These are phyloP conservation scores for Fusarium sp. DNA, from an alignment of 2,329 filamentous ascomycete genomes.

Conservation along the genomic window DNA sequence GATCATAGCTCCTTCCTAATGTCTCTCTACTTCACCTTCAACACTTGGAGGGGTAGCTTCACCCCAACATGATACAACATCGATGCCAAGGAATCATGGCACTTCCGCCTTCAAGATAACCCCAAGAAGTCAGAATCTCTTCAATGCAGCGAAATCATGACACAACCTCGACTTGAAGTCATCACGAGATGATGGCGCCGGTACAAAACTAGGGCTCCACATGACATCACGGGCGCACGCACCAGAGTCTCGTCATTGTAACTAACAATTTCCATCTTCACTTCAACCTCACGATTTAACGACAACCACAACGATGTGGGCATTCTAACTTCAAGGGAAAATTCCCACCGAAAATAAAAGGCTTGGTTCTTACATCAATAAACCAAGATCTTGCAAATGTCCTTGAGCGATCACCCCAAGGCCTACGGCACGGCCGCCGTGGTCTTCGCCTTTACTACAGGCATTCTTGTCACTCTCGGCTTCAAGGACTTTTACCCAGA, in stretches of 20 bases:
- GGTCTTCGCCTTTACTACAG: slow-evolving; percentile 76
- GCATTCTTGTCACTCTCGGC: slow-evolving; percentile 75
- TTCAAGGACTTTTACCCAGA: slow-evolving; percentile 83
- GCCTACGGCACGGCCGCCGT: slow-evolving; percentile 71
- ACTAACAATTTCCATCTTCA: slow-evolving; percentile 8
- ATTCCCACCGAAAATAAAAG: slow-evolving; percentile 1
- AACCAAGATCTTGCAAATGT: slow-evolving; percentile 54
- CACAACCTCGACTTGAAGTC: neutral
- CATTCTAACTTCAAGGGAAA: slow-evolving; percentile 12
- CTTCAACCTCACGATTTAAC: neutral
- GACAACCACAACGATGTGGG: slow-evolving; percentile 20
- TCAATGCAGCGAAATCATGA: neutral
- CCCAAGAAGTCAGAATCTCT: neutral
- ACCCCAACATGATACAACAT: neutral
- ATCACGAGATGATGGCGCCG: neutral
- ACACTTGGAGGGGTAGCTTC: neutral
- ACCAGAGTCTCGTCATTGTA: slow-evolving; percentile 24
- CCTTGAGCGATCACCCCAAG: slow-evolving; percentile 66
- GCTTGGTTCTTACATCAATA: slow-evolving; percentile 7
- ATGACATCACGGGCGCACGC: slow-evolving; percentile 40
- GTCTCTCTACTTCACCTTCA: neutral
- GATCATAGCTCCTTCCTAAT: neutral
- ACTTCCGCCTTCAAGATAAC: neutral
- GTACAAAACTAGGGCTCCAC: slow-evolving; percentile 24
- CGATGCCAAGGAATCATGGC: neutral